These are phyloP conservation scores for Irpex lacteus DNA, from an alignment of 1,284 basidiomycete species.

Conservation along the genomic window DNA sequence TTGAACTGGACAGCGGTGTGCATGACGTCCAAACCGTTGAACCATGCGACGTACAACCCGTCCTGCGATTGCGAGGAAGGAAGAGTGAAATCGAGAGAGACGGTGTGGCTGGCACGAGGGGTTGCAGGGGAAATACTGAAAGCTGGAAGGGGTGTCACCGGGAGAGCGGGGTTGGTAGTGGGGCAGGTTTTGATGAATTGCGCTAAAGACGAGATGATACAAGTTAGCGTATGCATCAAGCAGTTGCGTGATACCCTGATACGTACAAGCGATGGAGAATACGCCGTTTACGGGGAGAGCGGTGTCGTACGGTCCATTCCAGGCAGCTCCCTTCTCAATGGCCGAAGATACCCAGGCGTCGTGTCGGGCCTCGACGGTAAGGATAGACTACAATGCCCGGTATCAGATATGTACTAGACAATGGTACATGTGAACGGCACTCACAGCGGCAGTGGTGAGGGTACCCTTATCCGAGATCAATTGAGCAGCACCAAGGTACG, in stretches of 20 bases:
- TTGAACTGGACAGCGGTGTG: constrained; percentile 28
- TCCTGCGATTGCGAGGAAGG: constrained; percentile 19
- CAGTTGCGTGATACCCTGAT: neutral
- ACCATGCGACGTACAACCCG: constrained; percentile 38
- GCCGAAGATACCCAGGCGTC: constrained; percentile 50
- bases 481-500: constrained; percentile 52
- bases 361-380: constrained; percentile 46
- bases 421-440: constrained; percentile 2
- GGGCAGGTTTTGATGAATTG: constrained; percentile 51
- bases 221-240: neutral
- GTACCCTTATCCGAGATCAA: constrained; percentile 38
- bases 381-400: constrained; percentile 27
- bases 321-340: constrained; percentile 43
- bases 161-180: constrained; percentile 30
- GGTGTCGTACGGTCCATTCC: constrained; percentile 54
- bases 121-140: constrained; percentile 27
- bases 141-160: constrained; percentile 39
- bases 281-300: constrained; percentile 50
- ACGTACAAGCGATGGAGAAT: constrained; percentile 36
- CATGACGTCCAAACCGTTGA: constrained; percentile 33
- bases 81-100: constrained; percentile 27
- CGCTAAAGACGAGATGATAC: constrained; percentile 15
- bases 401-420: no score
- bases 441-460: constrained; percentile 31
- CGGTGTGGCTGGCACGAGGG: constrained; percentile 21